These are phyloP conservation scores for Lagerstroemia speciosa DNA, from an alignment of 345 rosid species.

Conservation along the genomic window DNA sequence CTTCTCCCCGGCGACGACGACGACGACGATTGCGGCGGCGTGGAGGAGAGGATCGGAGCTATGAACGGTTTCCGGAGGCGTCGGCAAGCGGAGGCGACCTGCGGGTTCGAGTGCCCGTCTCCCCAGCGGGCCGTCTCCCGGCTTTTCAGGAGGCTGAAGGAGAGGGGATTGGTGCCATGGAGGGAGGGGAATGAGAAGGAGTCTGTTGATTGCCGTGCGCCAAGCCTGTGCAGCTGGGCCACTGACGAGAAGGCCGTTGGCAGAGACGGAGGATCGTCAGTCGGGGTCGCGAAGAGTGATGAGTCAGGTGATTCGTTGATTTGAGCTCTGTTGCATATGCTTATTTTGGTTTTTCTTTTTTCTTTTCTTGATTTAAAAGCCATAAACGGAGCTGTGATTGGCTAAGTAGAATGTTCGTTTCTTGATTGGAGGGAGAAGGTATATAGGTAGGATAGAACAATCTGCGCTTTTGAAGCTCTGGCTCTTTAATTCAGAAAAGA, in stretches of 20 bases:
- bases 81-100: background rate
- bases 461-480: background rate
- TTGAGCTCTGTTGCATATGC: background rate
- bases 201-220: background rate
- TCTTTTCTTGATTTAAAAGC: background rate
- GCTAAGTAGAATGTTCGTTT: background rate
- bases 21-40: background rate
- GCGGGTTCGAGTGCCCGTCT: conserved; percentile 4
- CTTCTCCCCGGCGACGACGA: background rate
- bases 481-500: background rate
- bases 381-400: background rate
- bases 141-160: conserved; percentile 17
- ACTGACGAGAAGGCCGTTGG: background rate
- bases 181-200: conserved; percentile 4
- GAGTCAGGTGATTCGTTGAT: conserved; percentile 9
- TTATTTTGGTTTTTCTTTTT: background rate
- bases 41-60: background rate
- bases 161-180: background rate
- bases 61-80: background rate
- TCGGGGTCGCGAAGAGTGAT: background rate
- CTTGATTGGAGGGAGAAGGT: background rate
- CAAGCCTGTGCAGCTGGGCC: conserved; percentile 8
- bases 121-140: conserved; percentile 14
- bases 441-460: background rate
- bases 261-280: conserved; percentile 4